Evolutionary conservation across 225 moss, liverwort and hornwort genomes (phyloP), one percentile per base, ranked within the genome.

Genomic region (Sphagnum contortum): DNA sequence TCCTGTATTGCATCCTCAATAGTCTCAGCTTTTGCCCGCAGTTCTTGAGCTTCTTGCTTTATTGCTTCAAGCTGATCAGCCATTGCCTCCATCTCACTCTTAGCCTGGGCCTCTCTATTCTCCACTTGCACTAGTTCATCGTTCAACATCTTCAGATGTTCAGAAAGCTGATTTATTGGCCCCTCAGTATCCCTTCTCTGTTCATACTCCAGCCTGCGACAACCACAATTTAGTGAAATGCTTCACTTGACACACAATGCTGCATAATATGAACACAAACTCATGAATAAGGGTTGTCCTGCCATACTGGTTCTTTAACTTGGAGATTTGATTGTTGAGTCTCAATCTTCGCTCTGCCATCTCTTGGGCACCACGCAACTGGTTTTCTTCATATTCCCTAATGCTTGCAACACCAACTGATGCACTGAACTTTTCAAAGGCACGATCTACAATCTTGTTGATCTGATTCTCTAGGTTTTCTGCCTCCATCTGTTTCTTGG

Each of bases 371-470:
- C 73, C 90, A 73, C 89, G 87, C 52, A 98, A 82, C 68, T 98
- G 93, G 79, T 93, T 93, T 70, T 98, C 98, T 77, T 98, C 91
- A 75, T 93, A 98, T 66, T 98, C 93, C 44, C 98, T 89, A 65
- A 98, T 98, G 72, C 93, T 98, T 12, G 98, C 88, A 72, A 98
- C 98, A 62, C 98, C 93, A 57, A 98, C 98, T 61, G 98, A 98
- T 47, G 82, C 83, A 77, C 93, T 98, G 59, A 91, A 93, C 60
- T 80, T 81, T 60, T 89, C 87, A 80, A 91, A 98, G 51, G 93
- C 91, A 49, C 72, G 80, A 75, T 98, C 93, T 5, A 93, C 76
- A 11, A 93, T 91, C 70, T 78, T 68, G 66, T 98, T 93, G 69
- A 98, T 89, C 51, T 76, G 79, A 48, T 79, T 79, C 70, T 93